phyloP scores from a whole-genome alignment of 768 basidiomycete species.

The Rhodotorula kratochvilovae region DNA sequence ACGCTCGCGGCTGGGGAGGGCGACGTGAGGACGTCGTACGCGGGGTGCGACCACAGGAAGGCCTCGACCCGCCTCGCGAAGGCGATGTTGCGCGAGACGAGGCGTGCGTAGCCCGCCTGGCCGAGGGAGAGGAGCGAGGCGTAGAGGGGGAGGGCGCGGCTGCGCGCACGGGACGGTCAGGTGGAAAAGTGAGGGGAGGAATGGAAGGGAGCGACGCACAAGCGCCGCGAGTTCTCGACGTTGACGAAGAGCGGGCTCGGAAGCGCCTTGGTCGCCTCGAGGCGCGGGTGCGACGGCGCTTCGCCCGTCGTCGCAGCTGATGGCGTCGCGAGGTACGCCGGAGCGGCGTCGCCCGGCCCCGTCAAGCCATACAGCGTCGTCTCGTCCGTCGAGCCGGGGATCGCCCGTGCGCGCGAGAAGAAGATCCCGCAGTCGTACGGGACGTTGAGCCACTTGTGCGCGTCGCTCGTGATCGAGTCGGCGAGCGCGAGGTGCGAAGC shows the following conservation, averaged over 20 bases:
- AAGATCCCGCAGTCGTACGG: conserved; percentile 50
- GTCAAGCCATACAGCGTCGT: conserved; percentile 45
- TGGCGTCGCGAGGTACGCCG: conserved; percentile 48
- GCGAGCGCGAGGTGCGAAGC: conserved; percentile 47
- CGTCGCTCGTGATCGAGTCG: conserved; percentile 51
- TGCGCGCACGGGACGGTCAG: neutral
- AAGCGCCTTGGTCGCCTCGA: conserved; percentile 38
- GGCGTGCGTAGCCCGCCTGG: conserved; percentile 48
- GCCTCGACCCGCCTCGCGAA: conserved; percentile 47
- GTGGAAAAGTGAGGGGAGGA: neutral
- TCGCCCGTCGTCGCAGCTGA: neutral
- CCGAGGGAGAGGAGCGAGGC: conserved; percentile 50
- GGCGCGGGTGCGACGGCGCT: neutral
- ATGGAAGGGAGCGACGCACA: conserved; percentile 21
- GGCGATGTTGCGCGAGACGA: conserved; percentile 48
- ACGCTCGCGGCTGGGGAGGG: neutral
- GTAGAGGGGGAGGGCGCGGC: conserved; percentile 50
- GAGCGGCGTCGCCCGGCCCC: conserved; percentile 45
- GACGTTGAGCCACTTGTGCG: conserved; percentile 47
- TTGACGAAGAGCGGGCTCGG: conserved; percentile 49
- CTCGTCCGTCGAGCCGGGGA: neutral
- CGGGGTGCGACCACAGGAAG: conserved; percentile 43
- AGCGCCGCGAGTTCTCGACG: conserved; percentile 52
- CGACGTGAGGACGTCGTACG: conserved; percentile 45
- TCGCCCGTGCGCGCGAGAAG: conserved; percentile 45